A percentile compares a stretch with the other conserved stretches of the same genome.
Conservation (phyloP, 805 yeast species). For the Brettanomyces nanus region DNA sequence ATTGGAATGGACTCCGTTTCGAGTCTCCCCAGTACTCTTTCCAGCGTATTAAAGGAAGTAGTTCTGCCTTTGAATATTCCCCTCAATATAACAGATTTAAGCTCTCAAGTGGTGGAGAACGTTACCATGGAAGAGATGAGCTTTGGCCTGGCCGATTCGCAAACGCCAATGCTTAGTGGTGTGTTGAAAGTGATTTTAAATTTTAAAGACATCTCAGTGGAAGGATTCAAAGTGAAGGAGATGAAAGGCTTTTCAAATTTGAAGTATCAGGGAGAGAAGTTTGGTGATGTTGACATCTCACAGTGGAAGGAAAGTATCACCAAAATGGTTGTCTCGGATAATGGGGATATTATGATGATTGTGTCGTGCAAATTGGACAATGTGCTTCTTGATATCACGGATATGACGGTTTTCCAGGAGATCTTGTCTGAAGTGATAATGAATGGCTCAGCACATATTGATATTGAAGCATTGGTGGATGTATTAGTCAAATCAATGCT, state of each 20-base stretch:
- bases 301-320: conserved; percentile 41
- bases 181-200: conserved; percentile 25
- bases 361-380: conserved; percentile 33
- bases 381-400: conserved; percentile 34
- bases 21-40: not conserved
- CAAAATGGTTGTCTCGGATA: conserved; percentile 14
- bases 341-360: conserved; percentile 20
- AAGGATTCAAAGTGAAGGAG: conserved; percentile 20
- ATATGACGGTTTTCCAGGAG: conserved; percentile 32
- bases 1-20: not conserved
- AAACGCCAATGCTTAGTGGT: conserved; percentile 31
- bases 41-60: conserved; percentile 10
- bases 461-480: conserved; percentile 32
- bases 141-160: conserved; percentile 28
- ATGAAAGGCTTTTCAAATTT: conserved; percentile 36
- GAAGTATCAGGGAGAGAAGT: conserved; percentile 29
- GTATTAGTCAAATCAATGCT: conserved; percentile 22
- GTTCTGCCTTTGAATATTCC: conserved; percentile 12
- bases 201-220: conserved; percentile 7
- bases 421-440: conserved; percentile 35
- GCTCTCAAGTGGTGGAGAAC: conserved; percentile 23
- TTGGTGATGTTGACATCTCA: conserved; percentile 35
- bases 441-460: conserved; percentile 30
- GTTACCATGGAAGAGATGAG: conserved; percentile 30
- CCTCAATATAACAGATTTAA: conserved; percentile 9